Evolutionary conservation across 257 asterid genomes (phyloP).

Genomic region (Nicotiana knightiana): DNA sequence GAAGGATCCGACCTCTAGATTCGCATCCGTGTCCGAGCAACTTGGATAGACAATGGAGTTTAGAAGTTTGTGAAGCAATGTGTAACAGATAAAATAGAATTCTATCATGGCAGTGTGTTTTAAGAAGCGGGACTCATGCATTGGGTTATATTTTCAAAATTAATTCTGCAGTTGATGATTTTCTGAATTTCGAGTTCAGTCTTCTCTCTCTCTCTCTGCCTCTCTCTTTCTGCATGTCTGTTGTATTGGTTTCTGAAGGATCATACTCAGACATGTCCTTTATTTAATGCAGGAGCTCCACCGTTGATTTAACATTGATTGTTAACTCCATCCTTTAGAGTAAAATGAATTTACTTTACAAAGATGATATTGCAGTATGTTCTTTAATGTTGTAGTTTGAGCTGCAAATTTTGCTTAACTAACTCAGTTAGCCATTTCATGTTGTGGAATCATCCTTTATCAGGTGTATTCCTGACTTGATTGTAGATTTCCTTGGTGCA

Average conservation of each 20-base stretch:
- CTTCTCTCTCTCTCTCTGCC: background rate
- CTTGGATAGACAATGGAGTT: too few relatives aligned
- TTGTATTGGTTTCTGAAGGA: background rate
- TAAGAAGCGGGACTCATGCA: background rate
- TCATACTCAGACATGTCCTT: background rate
- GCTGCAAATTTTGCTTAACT: slow-evolving; percentile 2
- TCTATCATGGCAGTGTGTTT: background rate
- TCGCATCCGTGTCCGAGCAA: too few relatives aligned
- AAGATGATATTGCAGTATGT: background rate
- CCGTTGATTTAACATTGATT: background rate
- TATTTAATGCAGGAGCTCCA: background rate
- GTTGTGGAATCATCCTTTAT: background rate
- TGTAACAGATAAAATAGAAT: background rate
- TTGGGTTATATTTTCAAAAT: background rate
- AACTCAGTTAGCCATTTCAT: background rate
- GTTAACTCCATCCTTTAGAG: background rate
- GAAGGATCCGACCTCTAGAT: too few relatives aligned
- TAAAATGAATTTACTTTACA: background rate
- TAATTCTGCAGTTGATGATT: background rate
- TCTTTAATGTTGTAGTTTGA: background rate
- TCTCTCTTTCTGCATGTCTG: background rate
- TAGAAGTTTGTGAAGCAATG: background rate
- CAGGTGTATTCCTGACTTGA: background rate
- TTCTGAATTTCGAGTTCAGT: background rate
- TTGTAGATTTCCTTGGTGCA: background rate